Conservation (phyloP, 2,329 filamentous ascomycete genomes). For the Stagonosporopsis vannaccii region DNA sequence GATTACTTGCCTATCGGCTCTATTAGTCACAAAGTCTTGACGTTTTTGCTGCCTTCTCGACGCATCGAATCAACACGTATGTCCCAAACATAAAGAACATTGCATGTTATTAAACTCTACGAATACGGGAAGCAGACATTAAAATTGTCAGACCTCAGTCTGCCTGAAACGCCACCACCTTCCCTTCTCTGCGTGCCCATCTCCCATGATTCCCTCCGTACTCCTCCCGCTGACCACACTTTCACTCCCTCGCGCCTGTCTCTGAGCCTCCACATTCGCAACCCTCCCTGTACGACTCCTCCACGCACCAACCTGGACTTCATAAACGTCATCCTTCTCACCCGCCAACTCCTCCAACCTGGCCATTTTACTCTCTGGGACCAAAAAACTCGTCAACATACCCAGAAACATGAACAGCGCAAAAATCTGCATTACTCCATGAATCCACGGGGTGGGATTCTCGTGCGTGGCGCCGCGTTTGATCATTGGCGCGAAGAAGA, state of each 20-base stretch:
- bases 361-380: conserved; percentile 78
- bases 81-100: too few species aligned
- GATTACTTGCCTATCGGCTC: too few species aligned
- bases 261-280: conserved; percentile 11
- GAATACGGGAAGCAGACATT: not conserved
- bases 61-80: too few species aligned
- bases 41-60: too few species aligned
- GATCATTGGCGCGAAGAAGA: conserved; percentile 58
- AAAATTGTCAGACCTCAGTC: conserved; percentile 12
- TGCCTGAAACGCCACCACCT: conserved; percentile 33
- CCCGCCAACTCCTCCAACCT: conserved; percentile 76
- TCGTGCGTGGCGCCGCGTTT: conserved; percentile 62
- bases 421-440: conserved; percentile 79
- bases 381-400: conserved; percentile 71
- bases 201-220: conserved; percentile 17
- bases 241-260: conserved; percentile 15
- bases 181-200: conserved; percentile 24
- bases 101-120: not conserved
- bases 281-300: conserved; percentile 19
- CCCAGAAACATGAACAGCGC: conserved; percentile 82
- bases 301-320: conserved; percentile 56
- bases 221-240: conserved; percentile 20
- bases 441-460: conserved; percentile 68
- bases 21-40: not conserved
- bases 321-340: conserved; percentile 62